Conservation (phyloP, 257 asterid species). For the Cordia subcordata region DNA sequence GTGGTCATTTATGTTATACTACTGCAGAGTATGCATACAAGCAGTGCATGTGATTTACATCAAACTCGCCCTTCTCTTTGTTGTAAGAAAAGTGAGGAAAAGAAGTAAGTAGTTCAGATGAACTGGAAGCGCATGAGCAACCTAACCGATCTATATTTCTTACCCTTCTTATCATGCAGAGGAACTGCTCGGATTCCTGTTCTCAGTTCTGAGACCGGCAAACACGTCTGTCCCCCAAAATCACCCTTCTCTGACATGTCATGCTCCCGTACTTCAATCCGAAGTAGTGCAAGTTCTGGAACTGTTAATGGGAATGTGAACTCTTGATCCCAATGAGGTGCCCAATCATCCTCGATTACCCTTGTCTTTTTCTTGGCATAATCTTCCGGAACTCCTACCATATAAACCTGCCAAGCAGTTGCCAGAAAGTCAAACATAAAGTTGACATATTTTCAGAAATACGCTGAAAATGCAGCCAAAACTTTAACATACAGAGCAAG, state of each 20-base stretch:
- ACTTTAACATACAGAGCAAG: too few species aligned
- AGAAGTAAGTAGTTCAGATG: constrained; percentile 37
- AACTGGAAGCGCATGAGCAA: constrained; percentile 83
- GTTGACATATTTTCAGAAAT: too few species aligned
- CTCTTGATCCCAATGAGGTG: constrained; percentile 86
- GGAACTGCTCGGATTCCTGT: constrained; percentile 85
- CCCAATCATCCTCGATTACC: constrained; percentile 90
- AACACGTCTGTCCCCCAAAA: constrained; percentile 93
- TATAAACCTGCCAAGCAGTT: constrained; percentile 45
- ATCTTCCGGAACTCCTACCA: constrained; percentile 75
- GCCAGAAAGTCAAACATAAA: neutral
- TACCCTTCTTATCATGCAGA: constrained; percentile 77
- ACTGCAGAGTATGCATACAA: too few species aligned
- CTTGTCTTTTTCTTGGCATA: constrained; percentile 61
- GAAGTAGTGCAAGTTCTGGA: constrained; percentile 79
- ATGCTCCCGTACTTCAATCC: constrained; percentile 79
- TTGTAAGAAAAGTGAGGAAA: too few species aligned
- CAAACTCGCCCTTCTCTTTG: too few species aligned
- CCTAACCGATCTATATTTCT: constrained; percentile 70
- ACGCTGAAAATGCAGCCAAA: too few species aligned
- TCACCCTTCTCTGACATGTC: constrained; percentile 90
- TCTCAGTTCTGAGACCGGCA: constrained; percentile 79
- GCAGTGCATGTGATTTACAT: too few species aligned
- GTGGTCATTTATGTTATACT: too few species aligned
- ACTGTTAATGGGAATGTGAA: constrained; percentile 73